Evolutionary conservation across 2,329 filamentous ascomycete genomes (phyloP).

Genomic region (Myriangium duriaei): DNA sequence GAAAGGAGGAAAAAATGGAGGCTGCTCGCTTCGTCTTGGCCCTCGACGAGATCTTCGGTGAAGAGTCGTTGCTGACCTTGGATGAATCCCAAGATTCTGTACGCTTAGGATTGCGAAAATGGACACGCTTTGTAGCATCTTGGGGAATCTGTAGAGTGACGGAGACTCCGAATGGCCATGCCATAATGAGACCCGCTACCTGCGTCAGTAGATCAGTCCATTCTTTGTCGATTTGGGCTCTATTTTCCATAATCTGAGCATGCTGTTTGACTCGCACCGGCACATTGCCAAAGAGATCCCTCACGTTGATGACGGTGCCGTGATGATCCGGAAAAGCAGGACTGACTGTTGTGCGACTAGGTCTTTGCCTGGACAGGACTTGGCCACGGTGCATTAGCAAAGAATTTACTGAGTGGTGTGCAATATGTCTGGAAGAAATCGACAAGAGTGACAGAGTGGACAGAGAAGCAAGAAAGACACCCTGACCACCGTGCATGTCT

Average conservation of each 20-base stretch:
- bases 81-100: conserved; percentile 19
- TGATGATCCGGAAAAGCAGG: conserved; percentile 41
- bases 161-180: conserved; percentile 48
- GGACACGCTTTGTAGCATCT: not conserved
- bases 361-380: conserved; percentile 50
- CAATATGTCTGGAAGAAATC: conserved; percentile 57
- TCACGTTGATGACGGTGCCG: conserved; percentile 65
- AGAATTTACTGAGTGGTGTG: conserved; percentile 49
- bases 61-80: not conserved
- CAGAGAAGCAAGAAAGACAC: conserved; percentile 66
- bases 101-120: conserved; percentile 39
- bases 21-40: conserved; percentile 14
- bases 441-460: conserved; percentile 63
- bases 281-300: conserved; percentile 79
- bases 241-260: conserved; percentile 39
- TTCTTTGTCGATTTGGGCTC: conserved; percentile 43
- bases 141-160: conserved; percentile 29
- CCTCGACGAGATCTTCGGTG: not conserved
- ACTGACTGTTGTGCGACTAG: conserved; percentile 46
- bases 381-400: conserved; percentile 59
- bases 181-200: conserved; percentile 54
- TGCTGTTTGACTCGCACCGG: conserved; percentile 81
- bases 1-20: not conserved
- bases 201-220: conserved; percentile 52
- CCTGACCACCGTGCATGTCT: conserved; percentile 51